A percentile compares a stretch with the other conserved stretches of the same genome.
phyloP scores from a whole-genome alignment of 345 rosid genomes.

The Dipteronia sinensis region DNA sequence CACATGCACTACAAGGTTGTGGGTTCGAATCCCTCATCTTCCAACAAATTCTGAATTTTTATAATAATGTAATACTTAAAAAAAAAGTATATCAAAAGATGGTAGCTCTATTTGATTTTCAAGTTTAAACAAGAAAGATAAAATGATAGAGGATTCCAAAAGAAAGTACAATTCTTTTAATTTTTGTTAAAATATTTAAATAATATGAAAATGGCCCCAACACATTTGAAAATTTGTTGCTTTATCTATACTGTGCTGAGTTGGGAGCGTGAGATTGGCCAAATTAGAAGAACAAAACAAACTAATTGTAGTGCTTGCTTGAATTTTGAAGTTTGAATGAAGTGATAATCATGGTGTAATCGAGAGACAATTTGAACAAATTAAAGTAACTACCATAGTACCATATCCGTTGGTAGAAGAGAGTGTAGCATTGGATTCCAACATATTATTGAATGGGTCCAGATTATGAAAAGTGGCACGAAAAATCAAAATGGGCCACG shows the following conservation, averaged over 20 bases:
- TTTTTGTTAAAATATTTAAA: no score
- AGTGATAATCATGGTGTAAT: neutral
- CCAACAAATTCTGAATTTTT: no score
- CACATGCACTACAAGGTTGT: no score
- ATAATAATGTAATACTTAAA: no score
- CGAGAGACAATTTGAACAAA: neutral
- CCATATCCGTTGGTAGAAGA: neutral
- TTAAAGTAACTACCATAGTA: neutral
- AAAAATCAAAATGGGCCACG: neutral
- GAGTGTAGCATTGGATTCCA: neutral
- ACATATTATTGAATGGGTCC: neutral
- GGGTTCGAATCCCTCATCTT: no score
- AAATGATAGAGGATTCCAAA: neutral
- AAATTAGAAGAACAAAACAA: neutral
- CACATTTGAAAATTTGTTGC: neutral
- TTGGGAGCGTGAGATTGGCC: slow-evolving; percentile 1
- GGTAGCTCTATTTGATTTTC: neutral
- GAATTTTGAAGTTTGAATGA: slow-evolving; percentile 1
- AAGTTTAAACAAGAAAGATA: neutral
- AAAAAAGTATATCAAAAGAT: no score
- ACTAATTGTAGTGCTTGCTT: neutral
- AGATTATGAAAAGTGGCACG: neutral
- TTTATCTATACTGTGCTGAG: neutral
- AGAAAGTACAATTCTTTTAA: neutral
- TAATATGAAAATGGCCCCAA: neutral